These are phyloP conservation scores for Populus alba DNA, from an alignment of 345 rosid species.

Conservation along the genomic window DNA sequence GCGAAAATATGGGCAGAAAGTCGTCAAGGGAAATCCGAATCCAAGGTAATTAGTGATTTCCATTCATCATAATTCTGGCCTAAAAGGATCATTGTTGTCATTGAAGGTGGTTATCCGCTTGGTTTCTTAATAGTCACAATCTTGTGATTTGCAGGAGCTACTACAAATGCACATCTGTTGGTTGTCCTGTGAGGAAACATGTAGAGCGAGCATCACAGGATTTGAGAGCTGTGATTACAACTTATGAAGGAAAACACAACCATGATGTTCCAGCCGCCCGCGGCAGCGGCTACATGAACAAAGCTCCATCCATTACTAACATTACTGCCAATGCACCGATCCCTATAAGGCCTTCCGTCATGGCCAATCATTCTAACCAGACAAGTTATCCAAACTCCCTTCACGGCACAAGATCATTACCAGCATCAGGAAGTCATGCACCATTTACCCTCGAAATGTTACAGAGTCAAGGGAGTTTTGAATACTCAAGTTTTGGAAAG, in stretches of 20 bases:
- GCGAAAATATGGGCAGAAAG: constrained; percentile 37
- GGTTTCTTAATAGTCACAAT: background rate
- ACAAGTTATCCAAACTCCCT: constrained; percentile 24
- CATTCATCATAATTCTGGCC: background rate
- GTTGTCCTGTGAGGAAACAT: constrained; percentile 35
- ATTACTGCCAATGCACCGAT: constrained; percentile 12
- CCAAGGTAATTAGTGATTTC: constrained; percentile 18
- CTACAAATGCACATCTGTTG: constrained; percentile 31
- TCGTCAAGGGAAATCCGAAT: constrained; percentile 37
- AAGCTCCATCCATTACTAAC: constrained; percentile 22
- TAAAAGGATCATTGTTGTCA: background rate
- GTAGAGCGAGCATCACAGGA: constrained; percentile 37
- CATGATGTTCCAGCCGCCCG: constrained; percentile 36
- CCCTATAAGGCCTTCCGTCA: constrained; percentile 67
- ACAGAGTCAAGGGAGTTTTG: constrained; percentile 19
- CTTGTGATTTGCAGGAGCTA: constrained; percentile 24
- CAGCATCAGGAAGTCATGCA: constrained; percentile 12
- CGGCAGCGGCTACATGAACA: constrained; percentile 56
- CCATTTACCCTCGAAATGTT: constrained; percentile 22
- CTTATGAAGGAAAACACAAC: constrained; percentile 37
- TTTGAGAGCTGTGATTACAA: constrained; percentile 33
- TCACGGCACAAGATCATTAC: constrained; percentile 18
- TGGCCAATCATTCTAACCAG: constrained; percentile 36
- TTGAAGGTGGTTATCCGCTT: background rate
- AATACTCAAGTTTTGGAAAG: constrained; percentile 22